These are phyloP conservation scores for Penicillium hordei DNA, from an alignment of 2,329 filamentous ascomycete species.

Conservation along the genomic window DNA sequence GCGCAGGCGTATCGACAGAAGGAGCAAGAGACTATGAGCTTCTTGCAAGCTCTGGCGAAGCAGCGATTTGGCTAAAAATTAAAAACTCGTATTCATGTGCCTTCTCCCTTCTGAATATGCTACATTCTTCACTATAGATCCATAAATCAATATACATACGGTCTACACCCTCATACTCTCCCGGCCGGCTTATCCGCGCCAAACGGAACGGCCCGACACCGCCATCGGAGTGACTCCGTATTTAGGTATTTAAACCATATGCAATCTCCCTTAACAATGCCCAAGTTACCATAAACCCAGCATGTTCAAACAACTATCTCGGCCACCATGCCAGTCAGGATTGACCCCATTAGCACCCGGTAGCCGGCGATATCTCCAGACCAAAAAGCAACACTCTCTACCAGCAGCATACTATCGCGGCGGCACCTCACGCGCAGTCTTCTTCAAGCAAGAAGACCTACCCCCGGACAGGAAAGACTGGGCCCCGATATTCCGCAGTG, in stretches of 20 bases:
- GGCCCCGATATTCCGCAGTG: constrained; percentile 57
- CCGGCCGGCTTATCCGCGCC: background rate
- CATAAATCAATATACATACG: background rate
- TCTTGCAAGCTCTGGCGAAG: constrained; percentile 74
- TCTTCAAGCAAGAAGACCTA: constrained; percentile 57
- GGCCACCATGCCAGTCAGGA: background rate
- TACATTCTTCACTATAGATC: background rate
- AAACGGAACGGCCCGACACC: constrained; percentile 5
- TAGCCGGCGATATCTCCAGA: constrained; percentile 6
- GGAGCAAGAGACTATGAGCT: constrained; percentile 81
- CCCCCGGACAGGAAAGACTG: constrained; percentile 49
- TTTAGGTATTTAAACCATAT: background rate
- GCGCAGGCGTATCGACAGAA: constrained; percentile 68
- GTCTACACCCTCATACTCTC: background rate
- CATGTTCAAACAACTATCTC: constrained; percentile 5
- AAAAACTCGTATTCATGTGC: background rate
- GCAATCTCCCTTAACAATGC: background rate
- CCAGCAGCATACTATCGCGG: constrained; percentile 64
- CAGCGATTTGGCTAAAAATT: constrained; percentile 66
- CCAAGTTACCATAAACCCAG: background rate
- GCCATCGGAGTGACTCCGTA: constrained; percentile 2
- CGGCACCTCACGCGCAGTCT: constrained; percentile 67
- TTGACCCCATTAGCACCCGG: background rate
- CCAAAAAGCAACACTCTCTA: constrained; percentile 36
- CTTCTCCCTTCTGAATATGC: background rate